Percentiles rank a stretch among this genome's conserved stretches.
Evolutionary conservation across 2,329 filamentous ascomycete species (phyloP).

Genomic region (Tolypocladium tropicale): DNA sequence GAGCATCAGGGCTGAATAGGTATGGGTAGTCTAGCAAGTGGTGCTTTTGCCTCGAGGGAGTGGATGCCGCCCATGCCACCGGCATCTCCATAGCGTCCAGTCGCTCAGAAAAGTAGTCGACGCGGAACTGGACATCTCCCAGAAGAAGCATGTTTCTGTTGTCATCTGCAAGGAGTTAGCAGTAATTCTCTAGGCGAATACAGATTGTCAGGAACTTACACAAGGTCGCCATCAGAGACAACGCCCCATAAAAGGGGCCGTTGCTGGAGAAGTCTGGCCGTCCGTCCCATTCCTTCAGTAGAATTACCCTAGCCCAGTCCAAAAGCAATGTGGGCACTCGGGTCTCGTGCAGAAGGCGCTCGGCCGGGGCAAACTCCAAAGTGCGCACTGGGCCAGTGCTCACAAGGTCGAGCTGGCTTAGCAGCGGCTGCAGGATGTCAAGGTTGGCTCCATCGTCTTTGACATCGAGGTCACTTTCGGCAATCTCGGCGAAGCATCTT

Average conservation of each 20-base stretch:
- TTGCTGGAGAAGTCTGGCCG: constrained; percentile 58
- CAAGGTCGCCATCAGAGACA: constrained; percentile 63
- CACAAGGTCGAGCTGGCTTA: constrained; percentile 44
- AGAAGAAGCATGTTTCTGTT: constrained; percentile 55
- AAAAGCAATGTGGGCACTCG: constrained; percentile 46
- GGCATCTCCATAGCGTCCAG: constrained; percentile 69
- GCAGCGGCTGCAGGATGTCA: constrained; percentile 37
- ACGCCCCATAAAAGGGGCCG: constrained; percentile 64
- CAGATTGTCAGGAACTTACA: constrained; percentile 39
- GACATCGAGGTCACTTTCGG: constrained; percentile 22
- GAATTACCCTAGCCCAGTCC: constrained; percentile 64
- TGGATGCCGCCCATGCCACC: constrained; percentile 56
- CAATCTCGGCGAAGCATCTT: constrained; percentile 37
- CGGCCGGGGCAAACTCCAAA: constrained; percentile 38
- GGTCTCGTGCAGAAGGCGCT: constrained; percentile 46
- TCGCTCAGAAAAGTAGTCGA: constrained; percentile 65
- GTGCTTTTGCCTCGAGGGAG: constrained; percentile 48
- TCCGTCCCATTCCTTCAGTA: constrained; percentile 75
- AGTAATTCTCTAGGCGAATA: background rate
- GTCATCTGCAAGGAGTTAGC: constrained; percentile 36
- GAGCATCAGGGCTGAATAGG: constrained; percentile 60
- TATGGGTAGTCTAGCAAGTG: constrained; percentile 76
- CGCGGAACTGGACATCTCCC: constrained; percentile 59
- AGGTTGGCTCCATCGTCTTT: constrained; percentile 19
- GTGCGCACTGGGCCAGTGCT: constrained; percentile 32